Evolutionary conservation across 176 grass and related monocot genomes (phyloP).

Genomic region (Triticum aestivum): IWGSC_CS_RefSeq_v2.1 NC_057798.1:410910267-410910766

Average conservation of each 20-base stretch:
- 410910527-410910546: conserved; percentile 79
- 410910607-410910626: background rate
- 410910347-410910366: conserved; percentile 31
- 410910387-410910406: background rate
- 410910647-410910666: conserved; percentile 69
- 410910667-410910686: conserved; percentile 82
- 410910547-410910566: background rate
- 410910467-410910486: conserved; percentile 75
- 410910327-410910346: conserved; percentile 26
- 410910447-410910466: conserved; percentile 38
- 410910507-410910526: conserved; percentile 93
- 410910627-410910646: conserved; percentile 92
- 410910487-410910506: conserved; percentile 74
- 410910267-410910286: conserved; percentile 75
- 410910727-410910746: accelerated
- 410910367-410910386: conserved; percentile 28
- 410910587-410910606: background rate
- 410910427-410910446: conserved; percentile 28
- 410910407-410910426: background rate
- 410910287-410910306: conserved; percentile 21
- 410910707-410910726: conserved; percentile 47
- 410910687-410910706: conserved; percentile 67
- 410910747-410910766: background rate
- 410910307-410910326: background rate
- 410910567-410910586: background rate